A percentile compares a stretch with the other conserved stretches of the same genome.
These are phyloP conservation scores for Geotrichum histeridarum DNA, from an alignment of 1,139 yeast genomes.

Conservation along the genomic window DNA sequence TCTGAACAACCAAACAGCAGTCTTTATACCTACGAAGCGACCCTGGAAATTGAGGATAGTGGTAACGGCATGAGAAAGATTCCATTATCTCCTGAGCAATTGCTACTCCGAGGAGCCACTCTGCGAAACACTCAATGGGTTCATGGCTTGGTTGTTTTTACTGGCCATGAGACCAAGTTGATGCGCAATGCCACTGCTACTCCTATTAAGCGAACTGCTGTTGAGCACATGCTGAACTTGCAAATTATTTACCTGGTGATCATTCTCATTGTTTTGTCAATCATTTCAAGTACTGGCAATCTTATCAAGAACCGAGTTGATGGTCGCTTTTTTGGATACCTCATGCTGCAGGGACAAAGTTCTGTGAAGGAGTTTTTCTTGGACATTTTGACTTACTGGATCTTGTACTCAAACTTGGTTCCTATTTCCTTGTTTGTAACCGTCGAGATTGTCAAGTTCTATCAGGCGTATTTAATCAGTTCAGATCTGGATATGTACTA, in stretches of 20 bases:
- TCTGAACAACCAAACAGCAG: conserved; percentile 96
- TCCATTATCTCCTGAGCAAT: conserved; percentile 83
- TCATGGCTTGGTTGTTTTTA: conserved; percentile 86
- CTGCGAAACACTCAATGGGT: conserved; percentile 93
- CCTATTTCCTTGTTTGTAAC: conserved; percentile 89
- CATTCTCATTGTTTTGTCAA: conserved; percentile 65
- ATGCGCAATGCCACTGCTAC: conserved; percentile 99
- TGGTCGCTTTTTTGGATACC: conserved; percentile 52
- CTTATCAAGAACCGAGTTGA: conserved; percentile 64
- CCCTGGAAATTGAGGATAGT: conserved; percentile 52
- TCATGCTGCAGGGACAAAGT: conserved; percentile 64
- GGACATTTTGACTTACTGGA: conserved; percentile 91
- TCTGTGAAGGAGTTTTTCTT: conserved; percentile 69
- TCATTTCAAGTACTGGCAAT: conserved; percentile 83
- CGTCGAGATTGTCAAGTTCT: conserved; percentile 89
- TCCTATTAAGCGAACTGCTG: conserved; percentile 94
- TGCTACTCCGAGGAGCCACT: conserved; percentile 90
- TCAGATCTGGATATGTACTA: conserved; percentile 92
- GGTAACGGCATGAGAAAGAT: conserved; percentile 39
- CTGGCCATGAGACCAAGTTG: conserved; percentile 96
- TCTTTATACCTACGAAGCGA: conserved; percentile 91
- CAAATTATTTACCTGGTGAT: conserved; percentile 86
- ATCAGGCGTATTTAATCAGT: conserved; percentile 89
- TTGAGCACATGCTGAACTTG: conserved; percentile 87
- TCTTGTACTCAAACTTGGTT: conserved; percentile 86